Percentiles rank a stretch among this genome's conserved stretches.
phyloP scores from a whole-genome alignment of 202 grass and related monocot genomes.

The Musa balbisiana region DNA sequence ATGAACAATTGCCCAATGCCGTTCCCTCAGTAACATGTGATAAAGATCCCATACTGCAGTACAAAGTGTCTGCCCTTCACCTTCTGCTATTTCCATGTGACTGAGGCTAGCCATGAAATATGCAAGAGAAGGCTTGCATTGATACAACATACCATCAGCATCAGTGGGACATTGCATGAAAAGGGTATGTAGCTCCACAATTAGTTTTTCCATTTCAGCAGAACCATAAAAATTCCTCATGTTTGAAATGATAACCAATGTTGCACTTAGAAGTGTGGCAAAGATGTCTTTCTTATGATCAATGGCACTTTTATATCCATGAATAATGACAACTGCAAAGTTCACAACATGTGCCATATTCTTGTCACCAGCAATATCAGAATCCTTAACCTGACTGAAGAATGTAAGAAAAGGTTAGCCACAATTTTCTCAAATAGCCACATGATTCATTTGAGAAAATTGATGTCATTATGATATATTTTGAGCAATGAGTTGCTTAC shows the following conservation, averaged over 20 bases:
- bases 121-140: conserved; percentile 62
- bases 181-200: conserved; percentile 44
- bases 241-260: conserved; percentile 67
- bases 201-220: conserved; percentile 55
- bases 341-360: conserved; percentile 45
- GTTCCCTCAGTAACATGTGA: conserved; percentile 65
- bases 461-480: conserved; percentile 9
- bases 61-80: conserved; percentile 37
- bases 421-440: background rate
- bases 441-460: conserved; percentile 9
- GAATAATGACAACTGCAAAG: conserved; percentile 48
- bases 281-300: conserved; percentile 37
- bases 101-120: conserved; percentile 72
- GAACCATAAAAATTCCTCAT: conserved; percentile 47
- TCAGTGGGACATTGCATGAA: conserved; percentile 33
- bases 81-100: conserved; percentile 54
- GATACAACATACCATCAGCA: conserved; percentile 38
- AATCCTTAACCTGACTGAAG: conserved; percentile 50
- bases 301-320: conserved; percentile 42
- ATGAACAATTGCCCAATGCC: conserved; percentile 69
- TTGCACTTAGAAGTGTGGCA: conserved; percentile 52
- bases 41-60: conserved; percentile 56
- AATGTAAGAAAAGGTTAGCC: conserved; percentile 12
- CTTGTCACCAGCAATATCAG: conserved; percentile 38
- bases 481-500: conserved; percentile 31